These are phyloP conservation scores for Pichia californica DNA, from an alignment of 805 yeast genomes.

Conservation along the genomic window DNA sequence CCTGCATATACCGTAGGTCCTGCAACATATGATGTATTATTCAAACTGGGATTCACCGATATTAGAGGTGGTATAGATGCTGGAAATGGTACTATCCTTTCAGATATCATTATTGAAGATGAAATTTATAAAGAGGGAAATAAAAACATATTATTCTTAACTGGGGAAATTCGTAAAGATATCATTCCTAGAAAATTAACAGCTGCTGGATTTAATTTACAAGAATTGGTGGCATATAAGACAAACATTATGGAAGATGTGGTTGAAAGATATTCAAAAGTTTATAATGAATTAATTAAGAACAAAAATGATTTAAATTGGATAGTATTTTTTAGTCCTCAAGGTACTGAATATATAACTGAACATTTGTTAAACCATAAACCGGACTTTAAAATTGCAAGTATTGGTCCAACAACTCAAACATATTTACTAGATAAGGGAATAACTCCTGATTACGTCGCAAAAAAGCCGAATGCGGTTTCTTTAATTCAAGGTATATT, in stretches of 20 bases:
- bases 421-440: constrained; percentile 47
- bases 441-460: constrained; percentile 54
- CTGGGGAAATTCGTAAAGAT: constrained; percentile 82
- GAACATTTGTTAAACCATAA: constrained; percentile 25
- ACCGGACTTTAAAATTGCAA: constrained; percentile 46
- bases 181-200: constrained; percentile 61
- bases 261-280: constrained; percentile 20
- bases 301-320: constrained; percentile 34
- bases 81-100: constrained; percentile 72
- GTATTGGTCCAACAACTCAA: constrained; percentile 92
- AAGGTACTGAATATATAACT: constrained; percentile 68
- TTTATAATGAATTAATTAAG: constrained; percentile 25
- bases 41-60: constrained; percentile 55
- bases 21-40: constrained; percentile 61
- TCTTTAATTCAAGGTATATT: constrained; percentile 42
- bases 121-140: constrained; percentile 14
- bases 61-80: constrained; percentile 70
- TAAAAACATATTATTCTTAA: constrained; percentile 56
- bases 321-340: constrained; percentile 88
- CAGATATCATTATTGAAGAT: constrained; percentile 52
- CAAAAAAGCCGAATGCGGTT: constrained; percentile 65
- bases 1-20: constrained; percentile 88
- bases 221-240: constrained; percentile 62
- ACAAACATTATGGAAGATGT: constrained; percentile 51
- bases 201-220: constrained; percentile 36